Conservation (phyloP, 257 asterid genomes). For the Solanum ahanhuiri region DNA sequence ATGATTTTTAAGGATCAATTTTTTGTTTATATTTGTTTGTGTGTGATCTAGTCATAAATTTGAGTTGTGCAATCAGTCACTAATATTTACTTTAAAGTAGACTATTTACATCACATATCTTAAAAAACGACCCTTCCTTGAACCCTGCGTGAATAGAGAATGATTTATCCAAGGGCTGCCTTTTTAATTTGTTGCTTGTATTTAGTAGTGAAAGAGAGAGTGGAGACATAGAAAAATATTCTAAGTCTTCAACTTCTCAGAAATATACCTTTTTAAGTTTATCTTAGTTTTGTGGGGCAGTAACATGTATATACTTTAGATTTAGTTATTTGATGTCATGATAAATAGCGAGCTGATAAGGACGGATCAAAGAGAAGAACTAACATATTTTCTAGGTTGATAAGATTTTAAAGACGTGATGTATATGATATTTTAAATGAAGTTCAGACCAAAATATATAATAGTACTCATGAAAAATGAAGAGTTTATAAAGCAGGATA, state of each 20-base stretch:
- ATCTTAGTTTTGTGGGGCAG: not conserved
- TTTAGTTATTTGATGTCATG: not conserved
- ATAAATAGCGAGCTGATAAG: not conserved
- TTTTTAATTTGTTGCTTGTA: too few species aligned
- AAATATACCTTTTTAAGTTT: not conserved
- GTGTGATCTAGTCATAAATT: too few species aligned
- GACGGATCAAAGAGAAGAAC: not conserved
- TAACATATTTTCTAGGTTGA: not conserved
- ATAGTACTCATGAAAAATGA: not conserved
- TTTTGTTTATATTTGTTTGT: too few species aligned
- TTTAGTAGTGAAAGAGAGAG: too few species aligned
- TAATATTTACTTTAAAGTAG: too few species aligned
- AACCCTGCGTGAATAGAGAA: too few species aligned
- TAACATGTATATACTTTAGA: not conserved
- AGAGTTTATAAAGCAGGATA: not conserved
- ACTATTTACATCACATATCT: too few species aligned
- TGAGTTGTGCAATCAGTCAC: too few species aligned
- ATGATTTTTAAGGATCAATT: too few species aligned
- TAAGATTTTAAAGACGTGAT: not conserved
- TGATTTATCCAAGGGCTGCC: too few species aligned
- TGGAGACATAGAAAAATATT: too few species aligned
- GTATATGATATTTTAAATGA: not conserved
- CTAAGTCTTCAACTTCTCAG: not conserved
- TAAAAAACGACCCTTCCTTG: too few species aligned
- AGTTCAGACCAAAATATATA: not conserved